Base-by-base conservation (phyloP, 306 rosid species). In the Bauhinia variegata region DNA sequence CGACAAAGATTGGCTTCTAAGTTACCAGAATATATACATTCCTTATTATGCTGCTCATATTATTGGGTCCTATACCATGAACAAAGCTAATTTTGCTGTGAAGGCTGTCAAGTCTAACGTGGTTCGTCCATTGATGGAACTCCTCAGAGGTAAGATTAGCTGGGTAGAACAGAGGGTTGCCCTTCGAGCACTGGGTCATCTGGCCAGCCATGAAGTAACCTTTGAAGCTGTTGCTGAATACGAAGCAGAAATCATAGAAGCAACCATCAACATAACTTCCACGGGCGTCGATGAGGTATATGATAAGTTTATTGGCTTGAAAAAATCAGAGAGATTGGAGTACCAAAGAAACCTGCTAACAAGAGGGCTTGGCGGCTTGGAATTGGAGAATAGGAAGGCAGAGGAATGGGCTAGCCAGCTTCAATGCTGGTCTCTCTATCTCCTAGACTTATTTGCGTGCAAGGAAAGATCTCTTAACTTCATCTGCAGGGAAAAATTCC, bases 161-260 rank as follows among this genome's bases (percentile, higher is more conserved):
- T 84, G 96, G 96, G 86, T 88, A 15, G 96, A 88, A 76, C 80
- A 86, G 56, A 76, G 91, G 74, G 96, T 84, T 33, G 96, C 89
- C 5, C 72, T 82, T 70, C 77, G 89, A 3, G 91, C 96, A 39
- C 80, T 88, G 11, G 85, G 85, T 39, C 96, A 88, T 48, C 28
- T 88, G 15, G 85, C 83, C 8, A 78, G 79, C 60, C 88, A 88
- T 71, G 83, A 82, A 5, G 64, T 11, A 53, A 78, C 84, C 43
- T 78, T 86, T 61, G 79, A 83, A 64, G 75, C 83, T 16, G 60
- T 74, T 41, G 75, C 71, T 7, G 75, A 49, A 17, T 59, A 79
- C 62, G 91, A 80, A 75, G 68, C 10, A 2, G 82, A 82, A 55
- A 11, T 84, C 31, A 60, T 78, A 18, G 85, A 78, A 62, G 70